Base-by-base conservation (phyloP, 179 eudicot genomes). In the Spinacia oleracea region DNA sequence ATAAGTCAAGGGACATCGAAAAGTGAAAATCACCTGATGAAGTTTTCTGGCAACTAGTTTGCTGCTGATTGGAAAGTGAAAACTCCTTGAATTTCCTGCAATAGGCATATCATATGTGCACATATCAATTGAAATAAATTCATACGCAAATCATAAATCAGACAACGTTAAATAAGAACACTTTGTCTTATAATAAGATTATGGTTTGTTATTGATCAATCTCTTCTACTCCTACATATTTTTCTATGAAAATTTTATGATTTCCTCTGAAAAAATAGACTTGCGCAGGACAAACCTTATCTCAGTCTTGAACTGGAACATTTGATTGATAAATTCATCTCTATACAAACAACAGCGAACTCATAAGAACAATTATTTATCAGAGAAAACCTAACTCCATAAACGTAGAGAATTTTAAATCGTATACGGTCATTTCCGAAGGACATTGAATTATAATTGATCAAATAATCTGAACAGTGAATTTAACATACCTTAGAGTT, bases 241-340 rank as follows among this genome's bases (percentile, higher is more conserved):
- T 25, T 27, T 60, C 0, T 60, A 60, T 60, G 34, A 10, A 25
- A 23, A 23, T 25, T 10, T 14, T 32, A 20, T 31, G 69, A 64
- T 31, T 32, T 64, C 42, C 42, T 32, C 6, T 16, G 6, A 15
- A 5, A 0, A 4, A 5, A 64, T 9, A 64, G 1, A 32, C 14
- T 1, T 16, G 1, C 32, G 72, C 2, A 25, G 65, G 62, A 82
- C 84, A 40, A 70, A 90, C 94, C 96, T 90, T 83, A 90, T 90
- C 76, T 83, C 42, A 51, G 82, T 76, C 76, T 91, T 93, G 81
- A 93, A 86, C 77, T 83, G 83, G 50, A 88, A 79, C 94, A 91
- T 90, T 83, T 86, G 84, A 63, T 70, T 70, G 71, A 93, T 90
- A 69, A 91, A 93, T 72, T 85, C 91, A 82, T 90, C 96, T 76